Conservation (phyloP, 2,329 filamentous ascomycete species). For the Spiromastix sp. region DNA sequence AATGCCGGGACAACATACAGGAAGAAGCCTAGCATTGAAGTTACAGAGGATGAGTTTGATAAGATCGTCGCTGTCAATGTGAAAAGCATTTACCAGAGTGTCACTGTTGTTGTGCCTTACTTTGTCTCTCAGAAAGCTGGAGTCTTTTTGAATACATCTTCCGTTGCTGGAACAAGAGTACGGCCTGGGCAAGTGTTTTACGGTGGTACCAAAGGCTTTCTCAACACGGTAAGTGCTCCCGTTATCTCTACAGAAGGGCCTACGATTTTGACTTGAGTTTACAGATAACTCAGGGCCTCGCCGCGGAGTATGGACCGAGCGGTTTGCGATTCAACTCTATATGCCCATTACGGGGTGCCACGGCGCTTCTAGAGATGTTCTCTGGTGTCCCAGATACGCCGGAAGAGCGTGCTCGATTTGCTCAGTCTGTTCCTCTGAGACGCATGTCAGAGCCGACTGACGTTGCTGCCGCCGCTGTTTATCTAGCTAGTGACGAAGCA, state of each 20-base stretch:
- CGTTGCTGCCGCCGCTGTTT: constrained; percentile 60
- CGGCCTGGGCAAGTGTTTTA: constrained; percentile 35
- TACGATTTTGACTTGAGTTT: background rate
- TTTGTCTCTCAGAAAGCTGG: constrained; percentile 15
- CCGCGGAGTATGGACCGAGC: constrained; percentile 9
- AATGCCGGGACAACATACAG: constrained; percentile 34
- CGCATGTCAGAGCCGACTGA: constrained; percentile 40
- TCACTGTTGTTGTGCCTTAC: constrained; percentile 19
- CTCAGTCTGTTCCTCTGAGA: constrained; percentile 10
- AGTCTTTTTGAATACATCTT: constrained; percentile 29
- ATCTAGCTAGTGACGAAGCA: constrained; percentile 60
- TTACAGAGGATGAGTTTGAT: constrained; percentile 34
- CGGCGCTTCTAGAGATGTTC: constrained; percentile 10
- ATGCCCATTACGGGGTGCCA: constrained; percentile 13
- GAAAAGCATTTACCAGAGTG: constrained; percentile 28
- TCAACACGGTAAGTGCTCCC: constrained; percentile 27
- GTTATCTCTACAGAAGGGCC: background rate
- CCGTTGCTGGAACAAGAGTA: constrained; percentile 30
- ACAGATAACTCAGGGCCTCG: constrained; percentile 9
- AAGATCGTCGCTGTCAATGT: constrained; percentile 34
- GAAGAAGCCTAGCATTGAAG: constrained; percentile 30
- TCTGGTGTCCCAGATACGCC: constrained; percentile 7
- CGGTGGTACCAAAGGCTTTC: constrained; percentile 33
- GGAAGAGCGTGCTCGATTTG: constrained; percentile 6
- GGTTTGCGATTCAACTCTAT: constrained; percentile 12